Base-by-base conservation (phyloP, 2,329 filamentous ascomycete species). In the Rosellinia necatrix region DNA sequence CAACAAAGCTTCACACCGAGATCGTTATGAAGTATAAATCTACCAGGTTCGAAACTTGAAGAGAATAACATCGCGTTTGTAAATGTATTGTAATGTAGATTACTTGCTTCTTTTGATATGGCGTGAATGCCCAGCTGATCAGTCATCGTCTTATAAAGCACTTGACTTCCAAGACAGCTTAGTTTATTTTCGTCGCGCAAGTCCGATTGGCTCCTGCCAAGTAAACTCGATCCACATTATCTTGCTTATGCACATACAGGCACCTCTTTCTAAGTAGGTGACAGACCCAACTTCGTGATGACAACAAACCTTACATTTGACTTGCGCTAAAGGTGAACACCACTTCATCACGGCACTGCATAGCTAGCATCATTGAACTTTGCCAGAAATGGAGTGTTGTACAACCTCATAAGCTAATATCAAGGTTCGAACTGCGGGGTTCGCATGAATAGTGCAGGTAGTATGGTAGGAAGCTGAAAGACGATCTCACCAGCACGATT, bases 71-170 rank as follows among this genome's bases (percentile, higher is more conserved):
- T 48, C 13, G 17, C 12, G 30, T 53, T 56, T 53, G 49, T 53
- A 42, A 44, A 57, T 17, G 27, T 34, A 40, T 40, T 43, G 32
- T 57, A 27, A 57, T 40, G n/a, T n/a, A 30, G 40, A 25, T 44
- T 38, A 40, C 30, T n/a, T 37, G 22, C 17, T 25, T 5, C n/a
- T 37, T 22, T 19, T n/a, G 12, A 13, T 8, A 9, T 40, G n/a
- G 25, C n/a, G 4, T 13, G 22, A n/a, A 25, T 8, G 15, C 17
- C n/a, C 9, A 17, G 15, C 32, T 19, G 27, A 49, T 54, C 50
- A 54, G 55, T 54, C 50, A 57, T 48, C 54, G 32, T 21, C 38
- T 58, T 58, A 58, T 51, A 32, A 58, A 58, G 44, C 50, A 35
- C 54, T 29, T 6, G 17, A 37, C 13, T n/a, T 24, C 19, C 24